Conservation (phyloP, 2,329 filamentous ascomycete genomes). For the Colletotrichum sp. region DNA sequence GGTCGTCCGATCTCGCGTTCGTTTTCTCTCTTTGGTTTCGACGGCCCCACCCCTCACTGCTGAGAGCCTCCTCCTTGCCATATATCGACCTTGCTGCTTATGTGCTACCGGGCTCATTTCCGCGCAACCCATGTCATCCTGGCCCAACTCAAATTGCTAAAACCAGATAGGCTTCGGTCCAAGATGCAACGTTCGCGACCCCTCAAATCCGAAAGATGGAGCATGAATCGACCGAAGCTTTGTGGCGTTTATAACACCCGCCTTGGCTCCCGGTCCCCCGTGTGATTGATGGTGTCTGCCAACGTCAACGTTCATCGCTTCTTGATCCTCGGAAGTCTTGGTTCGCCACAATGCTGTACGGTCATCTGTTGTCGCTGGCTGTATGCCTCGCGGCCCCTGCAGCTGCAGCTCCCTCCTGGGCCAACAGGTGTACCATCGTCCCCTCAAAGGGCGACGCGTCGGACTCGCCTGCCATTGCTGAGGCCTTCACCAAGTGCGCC, state of each 20-base stretch:
- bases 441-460: constrained; percentile 41
- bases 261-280: neutral
- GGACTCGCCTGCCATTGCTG: constrained; percentile 42
- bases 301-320: neutral
- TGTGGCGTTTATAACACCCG: neutral
- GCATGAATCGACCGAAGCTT: neutral
- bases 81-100: neutral
- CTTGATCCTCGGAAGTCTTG: neutral
- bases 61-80: neutral
- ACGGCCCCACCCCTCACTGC: neutral
- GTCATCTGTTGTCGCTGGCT: neutral
- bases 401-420: neutral
- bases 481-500: constrained; percentile 41
- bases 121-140: neutral
- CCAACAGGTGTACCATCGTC: constrained; percentile 14
- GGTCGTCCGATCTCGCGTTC: neutral
- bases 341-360: neutral
- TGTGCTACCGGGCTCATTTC: constrained; percentile 4
- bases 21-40: neutral
- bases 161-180: neutral
- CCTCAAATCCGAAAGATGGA: neutral
- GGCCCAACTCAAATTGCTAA: neutral
- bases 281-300: neutral
- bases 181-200: neutral
- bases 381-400: neutral